Percentiles rank a stretch among this genome's conserved stretches.
Conservation (phyloP, 179 eudicot genomes). For the Camellia oleifera region DNA sequence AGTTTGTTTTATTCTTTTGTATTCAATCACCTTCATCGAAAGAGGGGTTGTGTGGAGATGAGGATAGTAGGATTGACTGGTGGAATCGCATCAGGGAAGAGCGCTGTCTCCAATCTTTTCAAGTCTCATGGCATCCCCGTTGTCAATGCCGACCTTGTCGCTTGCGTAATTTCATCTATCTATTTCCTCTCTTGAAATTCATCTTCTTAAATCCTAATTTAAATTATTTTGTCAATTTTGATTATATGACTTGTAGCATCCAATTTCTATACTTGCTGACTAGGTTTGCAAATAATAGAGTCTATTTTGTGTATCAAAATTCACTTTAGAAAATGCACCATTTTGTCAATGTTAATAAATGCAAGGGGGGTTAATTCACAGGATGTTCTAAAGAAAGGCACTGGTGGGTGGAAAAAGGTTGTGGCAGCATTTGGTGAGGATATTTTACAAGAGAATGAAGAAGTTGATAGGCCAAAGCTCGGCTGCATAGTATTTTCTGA, state of each 20-base stretch:
- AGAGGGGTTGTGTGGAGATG: slow-evolving; percentile 30
- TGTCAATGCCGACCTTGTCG: slow-evolving; percentile 85
- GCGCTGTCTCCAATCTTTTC: slow-evolving; percentile 83
- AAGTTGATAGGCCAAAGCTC: slow-evolving; percentile 79
- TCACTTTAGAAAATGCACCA: background rate
- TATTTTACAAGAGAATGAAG: slow-evolving; percentile 67
- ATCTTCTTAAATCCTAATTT: background rate
- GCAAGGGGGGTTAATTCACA: slow-evolving; percentile 23
- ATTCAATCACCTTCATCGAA: background rate
- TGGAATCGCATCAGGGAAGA: slow-evolving; percentile 86
- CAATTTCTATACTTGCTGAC: too few relatives aligned
- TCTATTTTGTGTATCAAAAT: too few relatives aligned
- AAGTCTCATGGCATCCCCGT: slow-evolving; percentile 68
- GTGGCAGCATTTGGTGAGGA: slow-evolving; percentile 82
- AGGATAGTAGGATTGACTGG: slow-evolving; percentile 87
- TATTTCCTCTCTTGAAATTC: background rate
- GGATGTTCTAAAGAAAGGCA: slow-evolving; percentile 90
- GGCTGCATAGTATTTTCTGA: slow-evolving; percentile 78
- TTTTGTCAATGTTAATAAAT: background rate
- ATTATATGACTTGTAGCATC: too few relatives aligned
- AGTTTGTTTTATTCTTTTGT: background rate
- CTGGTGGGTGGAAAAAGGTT: slow-evolving; percentile 87
- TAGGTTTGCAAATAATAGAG: too few relatives aligned
- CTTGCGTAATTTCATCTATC: slow-evolving; percentile 54
- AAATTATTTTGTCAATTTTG: too few relatives aligned